phyloP scores from a whole-genome alignment of 306 rosid genomes.

The Glycyrrhiza uralensis region DNA sequence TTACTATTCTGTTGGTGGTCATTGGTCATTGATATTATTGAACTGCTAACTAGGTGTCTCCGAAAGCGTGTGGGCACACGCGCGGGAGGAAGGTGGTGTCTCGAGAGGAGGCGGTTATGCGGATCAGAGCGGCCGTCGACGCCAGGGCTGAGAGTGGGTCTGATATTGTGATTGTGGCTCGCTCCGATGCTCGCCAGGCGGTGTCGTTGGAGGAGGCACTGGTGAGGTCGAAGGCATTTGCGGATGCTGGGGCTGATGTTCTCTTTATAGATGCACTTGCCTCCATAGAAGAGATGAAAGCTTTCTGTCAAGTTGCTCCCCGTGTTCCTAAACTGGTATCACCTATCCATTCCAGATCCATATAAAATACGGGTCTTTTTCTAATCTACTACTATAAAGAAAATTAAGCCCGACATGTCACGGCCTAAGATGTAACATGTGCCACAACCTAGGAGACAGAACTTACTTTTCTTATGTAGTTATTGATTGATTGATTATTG shows the following conservation, averaged over 20 bases:
- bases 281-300: conserved; percentile 80
- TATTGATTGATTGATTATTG: too few species aligned
- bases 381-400: too few species aligned
- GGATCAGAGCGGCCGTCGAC: conserved; percentile 82
- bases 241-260: conserved; percentile 95
- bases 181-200: conserved; percentile 90
- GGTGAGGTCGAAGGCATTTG: conserved; percentile 67
- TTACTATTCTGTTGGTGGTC: too few species aligned
- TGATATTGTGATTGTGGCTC: conserved; percentile 91
- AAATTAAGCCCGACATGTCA: too few species aligned
- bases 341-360: too few species aligned
- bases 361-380: too few species aligned
- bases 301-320: conserved; percentile 74
- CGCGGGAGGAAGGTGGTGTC: conserved; percentile 81
- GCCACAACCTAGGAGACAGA: too few species aligned
- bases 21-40: too few species aligned
- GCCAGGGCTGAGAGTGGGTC: conserved; percentile 85
- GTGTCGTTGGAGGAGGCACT: conserved; percentile 74
- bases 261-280: conserved; percentile 80
- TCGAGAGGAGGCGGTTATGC: conserved; percentile 81
- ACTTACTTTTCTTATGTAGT: too few species aligned
- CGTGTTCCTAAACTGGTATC: conserved; percentile 78
- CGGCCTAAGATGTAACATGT: too few species aligned
- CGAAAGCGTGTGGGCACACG: conserved; percentile 93
- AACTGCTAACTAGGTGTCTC: conserved; percentile 81